Base-by-base conservation (phyloP, 305 asterid genomes). In the Fraxinus latifolia region DNA sequence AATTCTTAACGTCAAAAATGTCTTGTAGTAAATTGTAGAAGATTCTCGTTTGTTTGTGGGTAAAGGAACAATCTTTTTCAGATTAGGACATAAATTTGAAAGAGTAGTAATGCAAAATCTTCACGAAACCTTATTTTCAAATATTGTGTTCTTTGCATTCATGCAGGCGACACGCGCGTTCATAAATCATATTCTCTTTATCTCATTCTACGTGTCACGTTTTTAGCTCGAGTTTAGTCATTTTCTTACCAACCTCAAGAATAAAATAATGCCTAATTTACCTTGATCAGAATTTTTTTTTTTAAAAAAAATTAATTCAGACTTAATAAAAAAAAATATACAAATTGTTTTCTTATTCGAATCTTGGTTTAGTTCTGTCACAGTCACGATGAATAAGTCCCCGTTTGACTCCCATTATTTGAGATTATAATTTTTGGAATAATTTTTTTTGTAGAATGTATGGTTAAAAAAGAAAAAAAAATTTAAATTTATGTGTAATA, bases 181-280 rank as follows among this genome's bases (percentile, higher is more conserved):
- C 55, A 12, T 44, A 44, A 42, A 32, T 44, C 5, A 44, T 44
- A 2, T 2, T 11, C 7, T 37, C 70, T 14, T 1, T 15, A 15
- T 74, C 71, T 44, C 72, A n/a, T 4, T 4, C 83, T 81, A 83
- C 83, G 89, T 81, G 83, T 77, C 53, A n/a, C 80, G 11, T 29
- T 77, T 60, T 60, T n/a, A 5, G 44, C 60, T 60, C 25, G 21
- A 70, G 19, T 47, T 36, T 27, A 68, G 88, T 87, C 88, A 60
- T 53, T 71, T 77, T 85, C 90, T 85, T 67, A 85, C 86, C 88
- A 39, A 83, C 68, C 68, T 76, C 3, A 1, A n/a, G 11, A 0
- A 4, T 74, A 21, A 60, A 62, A 78, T 19, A 62, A 39, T 2
- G 36, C 53, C 44, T n/a, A 62, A 62, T 25, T 23, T 62, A 25